Evolutionary conservation across 805 yeast genomes (phyloP).

Genomic region (Starmerella apicola): DNA sequence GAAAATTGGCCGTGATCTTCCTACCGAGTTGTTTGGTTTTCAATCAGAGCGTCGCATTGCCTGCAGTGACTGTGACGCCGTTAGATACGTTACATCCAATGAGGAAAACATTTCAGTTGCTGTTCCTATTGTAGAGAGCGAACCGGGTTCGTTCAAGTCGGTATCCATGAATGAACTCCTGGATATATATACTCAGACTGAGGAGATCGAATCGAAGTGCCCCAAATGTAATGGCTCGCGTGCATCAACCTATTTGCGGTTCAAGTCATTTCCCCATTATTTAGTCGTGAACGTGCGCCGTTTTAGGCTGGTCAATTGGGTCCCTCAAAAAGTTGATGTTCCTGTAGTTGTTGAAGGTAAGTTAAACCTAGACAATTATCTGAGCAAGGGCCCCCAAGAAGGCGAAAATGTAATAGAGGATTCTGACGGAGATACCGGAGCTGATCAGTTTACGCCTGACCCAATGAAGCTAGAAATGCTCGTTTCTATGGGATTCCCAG

Average conservation of each 20-base stretch:
- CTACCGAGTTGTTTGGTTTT: constrained; percentile 48
- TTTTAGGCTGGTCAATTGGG: constrained; percentile 79
- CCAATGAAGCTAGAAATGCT: constrained; percentile 41
- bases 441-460: constrained; percentile 27
- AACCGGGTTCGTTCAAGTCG: constrained; percentile 33
- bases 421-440: constrained; percentile 5
- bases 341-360: constrained; percentile 46
- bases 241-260: constrained; percentile 32
- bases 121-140: constrained; percentile 36
- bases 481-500: constrained; percentile 78
- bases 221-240: constrained; percentile 26
- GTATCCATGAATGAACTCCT: constrained; percentile 43
- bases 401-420: constrained; percentile 32
- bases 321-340: constrained; percentile 67
- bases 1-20: constrained; percentile 28
- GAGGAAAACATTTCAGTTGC: constrained; percentile 56
- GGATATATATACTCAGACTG: constrained; percentile 37
- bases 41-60: constrained; percentile 50
- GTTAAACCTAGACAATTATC: constrained; percentile 33
- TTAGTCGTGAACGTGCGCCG: constrained; percentile 65
- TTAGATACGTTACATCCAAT: constrained; percentile 42
- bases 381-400: constrained; percentile 33
- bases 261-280: constrained; percentile 56
- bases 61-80: constrained; percentile 46
- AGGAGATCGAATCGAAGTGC: constrained; percentile 49